A percentile compares a stretch with the other conserved stretches of the same genome.
Conservation (phyloP, 192 early-diverging fungal species). For the Backusella psychrophila region DNA sequence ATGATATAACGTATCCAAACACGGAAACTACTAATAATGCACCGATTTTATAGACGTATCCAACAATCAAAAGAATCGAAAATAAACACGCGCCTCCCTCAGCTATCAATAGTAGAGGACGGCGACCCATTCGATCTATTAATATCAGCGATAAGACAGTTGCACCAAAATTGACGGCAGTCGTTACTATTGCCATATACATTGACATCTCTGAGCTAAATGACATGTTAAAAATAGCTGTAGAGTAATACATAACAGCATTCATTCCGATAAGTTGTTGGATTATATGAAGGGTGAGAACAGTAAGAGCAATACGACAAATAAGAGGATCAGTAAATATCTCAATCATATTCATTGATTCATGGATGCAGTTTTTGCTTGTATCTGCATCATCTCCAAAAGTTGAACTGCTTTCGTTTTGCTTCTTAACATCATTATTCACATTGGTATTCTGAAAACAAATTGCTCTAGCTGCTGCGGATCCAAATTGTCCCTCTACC, state of each 20-base stretch:
- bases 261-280: constrained; percentile 89
- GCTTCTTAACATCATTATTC: neutral
- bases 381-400: neutral
- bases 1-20: constrained; percentile 73
- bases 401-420: neutral
- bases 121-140: constrained; percentile 67
- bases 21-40: constrained; percentile 64
- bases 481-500: constrained; percentile 45
- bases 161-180: constrained; percentile 56
- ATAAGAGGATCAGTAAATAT: constrained; percentile 59
- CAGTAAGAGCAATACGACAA: constrained; percentile 59
- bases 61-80: constrained; percentile 60
- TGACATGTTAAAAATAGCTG: constrained; percentile 69
- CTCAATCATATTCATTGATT: constrained; percentile 43
- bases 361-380: constrained; percentile 20
- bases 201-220: constrained; percentile 55
- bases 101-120: constrained; percentile 60
- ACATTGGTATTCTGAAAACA: neutral
- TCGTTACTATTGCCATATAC: constrained; percentile 59
- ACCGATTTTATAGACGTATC: constrained; percentile 49
- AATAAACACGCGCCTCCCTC: constrained; percentile 58
- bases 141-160: constrained; percentile 56
- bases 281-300: constrained; percentile 64
- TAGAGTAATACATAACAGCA: constrained; percentile 82
- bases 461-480: neutral